A percentile compares a stretch with the other conserved stretches of the same genome.
phyloP scores from a whole-genome alignment of 768 basidiomycete genomes.

The Termitomyces sp. region DNA sequence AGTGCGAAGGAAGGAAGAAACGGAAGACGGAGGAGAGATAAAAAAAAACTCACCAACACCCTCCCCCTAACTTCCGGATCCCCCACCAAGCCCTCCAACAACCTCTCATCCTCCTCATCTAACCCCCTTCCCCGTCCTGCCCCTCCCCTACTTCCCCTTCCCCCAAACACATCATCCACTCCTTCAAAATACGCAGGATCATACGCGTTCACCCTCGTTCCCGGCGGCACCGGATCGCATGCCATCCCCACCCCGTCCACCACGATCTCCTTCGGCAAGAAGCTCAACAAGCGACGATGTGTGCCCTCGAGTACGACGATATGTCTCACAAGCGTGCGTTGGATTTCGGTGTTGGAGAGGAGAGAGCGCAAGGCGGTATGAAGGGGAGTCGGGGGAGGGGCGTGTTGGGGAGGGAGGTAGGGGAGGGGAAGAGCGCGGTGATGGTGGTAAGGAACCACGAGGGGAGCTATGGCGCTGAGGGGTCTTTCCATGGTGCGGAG shows the following conservation, averaged over 20 bases:
- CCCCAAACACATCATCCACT: constrained; percentile 46
- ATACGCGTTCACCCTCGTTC: constrained; percentile 55
- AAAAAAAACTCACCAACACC: constrained; percentile 33
- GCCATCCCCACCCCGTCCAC: constrained; percentile 42
- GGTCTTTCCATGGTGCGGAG: no score
- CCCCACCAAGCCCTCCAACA: constrained; percentile 54
- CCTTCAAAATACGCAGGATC: constrained; percentile 67
- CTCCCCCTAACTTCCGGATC: constrained; percentile 48
- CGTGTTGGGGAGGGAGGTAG: constrained; percentile 31
- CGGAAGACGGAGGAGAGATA: no score
- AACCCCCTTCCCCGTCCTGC: constrained; percentile 27
- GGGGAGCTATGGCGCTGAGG: constrained; percentile 66
- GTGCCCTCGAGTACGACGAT: constrained; percentile 68
- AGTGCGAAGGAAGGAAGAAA: no score
- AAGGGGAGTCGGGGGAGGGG: constrained; percentile 29
- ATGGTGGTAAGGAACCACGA: constrained; percentile 72
- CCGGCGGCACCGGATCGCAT: constrained; percentile 87
- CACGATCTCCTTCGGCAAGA: constrained; percentile 61
- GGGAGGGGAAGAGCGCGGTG: constrained; percentile 38
- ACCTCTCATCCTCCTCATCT: constrained; percentile 42
- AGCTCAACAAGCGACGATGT: constrained; percentile 59
- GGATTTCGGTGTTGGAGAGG: constrained; percentile 37
- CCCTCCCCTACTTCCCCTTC: constrained; percentile 15
- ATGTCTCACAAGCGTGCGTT: constrained; percentile 68
- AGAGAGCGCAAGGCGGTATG: no score